These are phyloP conservation scores for Rosa lucieae DNA, from an alignment of 306 rosid species.

Conservation along the genomic window DNA sequence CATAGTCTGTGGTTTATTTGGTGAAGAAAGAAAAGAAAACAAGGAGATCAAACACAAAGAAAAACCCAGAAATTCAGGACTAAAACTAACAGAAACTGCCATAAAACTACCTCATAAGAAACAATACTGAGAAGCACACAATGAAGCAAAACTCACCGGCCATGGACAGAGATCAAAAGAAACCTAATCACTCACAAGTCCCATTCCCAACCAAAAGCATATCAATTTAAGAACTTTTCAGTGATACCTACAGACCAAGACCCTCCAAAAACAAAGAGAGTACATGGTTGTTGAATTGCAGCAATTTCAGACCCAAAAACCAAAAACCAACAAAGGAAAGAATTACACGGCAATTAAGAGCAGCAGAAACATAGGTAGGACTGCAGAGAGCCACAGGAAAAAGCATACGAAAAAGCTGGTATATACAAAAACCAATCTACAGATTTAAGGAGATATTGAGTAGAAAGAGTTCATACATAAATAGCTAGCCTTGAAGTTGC, in stretches of 20 bases:
- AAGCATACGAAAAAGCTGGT: constrained; percentile 6
- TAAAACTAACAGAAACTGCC: constrained; percentile 4
- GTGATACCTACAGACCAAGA: not conserved
- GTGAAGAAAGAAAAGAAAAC: too few relatives aligned
- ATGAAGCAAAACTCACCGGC: constrained; percentile 16
- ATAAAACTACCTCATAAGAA: constrained; percentile 5
- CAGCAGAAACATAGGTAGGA: not conserved
- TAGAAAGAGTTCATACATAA: constrained; percentile 39
- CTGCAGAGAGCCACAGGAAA: not conserved
- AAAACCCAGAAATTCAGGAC: constrained; percentile 14
- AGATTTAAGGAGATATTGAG: constrained; percentile 23
- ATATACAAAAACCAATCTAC: constrained; percentile 14
- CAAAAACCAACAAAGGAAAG: not conserved
- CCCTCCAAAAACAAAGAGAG: not conserved
- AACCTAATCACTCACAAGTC: constrained; percentile 3
- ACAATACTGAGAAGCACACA: not conserved
- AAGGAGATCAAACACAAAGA: not conserved
- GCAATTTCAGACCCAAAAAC: not conserved
- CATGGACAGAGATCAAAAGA: not conserved
- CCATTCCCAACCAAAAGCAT: constrained; percentile 12
- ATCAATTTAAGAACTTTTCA: not conserved
- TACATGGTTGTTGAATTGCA: not conserved
- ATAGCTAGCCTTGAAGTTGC: constrained; percentile 34
- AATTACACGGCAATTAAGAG: not conserved
- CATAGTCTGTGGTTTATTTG: not conserved